Evolutionary conservation across 2,329 filamentous ascomycete species (phyloP).

Genomic region (Fusarium liriodendri): DNA sequence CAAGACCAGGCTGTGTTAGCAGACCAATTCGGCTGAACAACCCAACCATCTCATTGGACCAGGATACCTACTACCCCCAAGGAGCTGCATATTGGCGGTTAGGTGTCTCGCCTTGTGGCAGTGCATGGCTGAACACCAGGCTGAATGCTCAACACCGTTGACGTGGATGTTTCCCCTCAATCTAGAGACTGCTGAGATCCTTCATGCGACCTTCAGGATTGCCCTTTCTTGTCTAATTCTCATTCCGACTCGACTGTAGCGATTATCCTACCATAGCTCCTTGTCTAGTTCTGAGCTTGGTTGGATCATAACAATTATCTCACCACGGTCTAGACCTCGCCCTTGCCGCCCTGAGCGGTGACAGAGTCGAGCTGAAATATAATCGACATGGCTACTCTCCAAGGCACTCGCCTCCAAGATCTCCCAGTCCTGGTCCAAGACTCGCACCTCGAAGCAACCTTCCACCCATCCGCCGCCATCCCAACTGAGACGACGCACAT

Average conservation of each 20-base stretch:
- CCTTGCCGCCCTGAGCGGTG: neutral
- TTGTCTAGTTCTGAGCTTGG: neutral
- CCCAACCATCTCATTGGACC: neutral
- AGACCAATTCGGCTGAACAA: neutral
- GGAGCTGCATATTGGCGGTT: neutral
- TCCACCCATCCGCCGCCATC: neutral
- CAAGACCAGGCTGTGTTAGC: neutral
- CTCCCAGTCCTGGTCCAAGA: neutral
- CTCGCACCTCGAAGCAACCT: neutral
- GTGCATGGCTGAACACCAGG: neutral
- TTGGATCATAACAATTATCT: neutral
- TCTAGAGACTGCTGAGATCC: neutral
- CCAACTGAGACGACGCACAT: neutral
- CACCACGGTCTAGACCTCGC: neutral
- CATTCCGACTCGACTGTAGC: accelerated
- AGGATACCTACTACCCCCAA: neutral
- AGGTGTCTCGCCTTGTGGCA: neutral
- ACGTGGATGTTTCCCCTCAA: neutral
- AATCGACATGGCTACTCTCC: neutral
- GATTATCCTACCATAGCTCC: neutral
- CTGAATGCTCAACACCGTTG: neutral
- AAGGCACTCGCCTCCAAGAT: neutral
- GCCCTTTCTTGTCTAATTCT: neutral
- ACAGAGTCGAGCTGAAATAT: neutral
- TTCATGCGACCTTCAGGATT: neutral